Percentiles rank a stretch among this genome's conserved stretches.
phyloP scores from a whole-genome alignment of 2,329 filamentous ascomycete species.

The Stagonosporopsis chrysanthemi region DNA sequence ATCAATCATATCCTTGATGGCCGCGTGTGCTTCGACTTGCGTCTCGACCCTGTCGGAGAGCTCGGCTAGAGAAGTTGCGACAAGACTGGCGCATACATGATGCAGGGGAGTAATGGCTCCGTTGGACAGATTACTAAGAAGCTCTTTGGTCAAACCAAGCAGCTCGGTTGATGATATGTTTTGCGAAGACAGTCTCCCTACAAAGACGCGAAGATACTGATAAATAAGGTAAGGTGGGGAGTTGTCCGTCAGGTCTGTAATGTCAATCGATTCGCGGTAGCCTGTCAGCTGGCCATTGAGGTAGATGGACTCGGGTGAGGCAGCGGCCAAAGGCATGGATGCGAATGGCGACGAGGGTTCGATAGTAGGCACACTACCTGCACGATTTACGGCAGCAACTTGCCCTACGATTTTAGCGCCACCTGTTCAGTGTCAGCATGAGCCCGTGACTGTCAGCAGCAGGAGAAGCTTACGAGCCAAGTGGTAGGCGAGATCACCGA shows the following conservation, averaged over 20 bases:
- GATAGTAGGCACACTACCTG: slow-evolving; percentile 40
- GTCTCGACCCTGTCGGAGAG: slow-evolving; percentile 46
- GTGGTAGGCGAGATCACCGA: slow-evolving; percentile 46
- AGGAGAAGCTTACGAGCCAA: slow-evolving; percentile 43
- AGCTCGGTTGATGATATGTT: slow-evolving; percentile 34
- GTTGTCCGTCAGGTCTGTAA: slow-evolving; percentile 37
- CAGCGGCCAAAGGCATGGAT: slow-evolving; percentile 34
- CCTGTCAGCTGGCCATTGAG: slow-evolving; percentile 41
- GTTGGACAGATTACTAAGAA: slow-evolving; percentile 38
- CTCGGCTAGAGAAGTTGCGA: slow-evolving; percentile 46
- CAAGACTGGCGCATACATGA: slow-evolving; percentile 47
- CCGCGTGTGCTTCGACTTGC: slow-evolving; percentile 45
- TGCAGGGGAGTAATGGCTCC: slow-evolving; percentile 44
- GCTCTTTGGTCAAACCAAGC: slow-evolving; percentile 37
- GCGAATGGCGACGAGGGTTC: slow-evolving; percentile 41
- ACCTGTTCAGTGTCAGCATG: slow-evolving; percentile 30
- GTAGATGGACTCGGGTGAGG: slow-evolving; percentile 37
- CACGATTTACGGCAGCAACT: slow-evolving; percentile 38
- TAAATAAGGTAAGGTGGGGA: slow-evolving; percentile 45
- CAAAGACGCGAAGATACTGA: slow-evolving; percentile 47
- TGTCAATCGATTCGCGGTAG: slow-evolving; percentile 44
- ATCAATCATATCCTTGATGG: slow-evolving; percentile 48
- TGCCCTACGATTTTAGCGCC: slow-evolving; percentile 44
- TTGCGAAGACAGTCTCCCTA: slow-evolving; percentile 38
- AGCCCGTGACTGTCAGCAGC: not conserved